Evolutionary conservation across 441 rosid species (phyloP).

Genomic region (Mallotus repandus): DNA sequence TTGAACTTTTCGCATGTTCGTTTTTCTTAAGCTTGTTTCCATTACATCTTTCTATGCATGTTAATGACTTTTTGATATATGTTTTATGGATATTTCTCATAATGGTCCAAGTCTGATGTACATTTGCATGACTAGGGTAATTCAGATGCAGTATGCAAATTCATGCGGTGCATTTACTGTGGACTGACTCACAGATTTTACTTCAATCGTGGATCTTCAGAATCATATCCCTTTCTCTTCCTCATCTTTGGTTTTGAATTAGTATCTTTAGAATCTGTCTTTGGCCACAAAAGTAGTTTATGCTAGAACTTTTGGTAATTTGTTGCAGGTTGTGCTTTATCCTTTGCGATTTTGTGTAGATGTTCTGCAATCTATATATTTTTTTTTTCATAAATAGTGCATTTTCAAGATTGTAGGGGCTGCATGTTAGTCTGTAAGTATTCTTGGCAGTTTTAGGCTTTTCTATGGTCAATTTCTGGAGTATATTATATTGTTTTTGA

Average conservation of each 20-base stretch:
- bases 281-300: not conserved
- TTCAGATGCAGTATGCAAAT: constrained; percentile 4
- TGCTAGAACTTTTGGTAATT: not conserved
- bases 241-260: not conserved
- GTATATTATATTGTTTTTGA: not conserved
- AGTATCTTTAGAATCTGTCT: not conserved
- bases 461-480: constrained; percentile 6
- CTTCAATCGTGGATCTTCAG: not conserved
- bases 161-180: not conserved
- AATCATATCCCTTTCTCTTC: not conserved
- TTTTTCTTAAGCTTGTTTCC: constrained; percentile 9
- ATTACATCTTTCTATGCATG: not conserved
- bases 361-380: not conserved
- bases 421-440: not conserved
- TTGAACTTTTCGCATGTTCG: not conserved
- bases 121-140: not conserved
- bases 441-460: constrained; percentile 7
- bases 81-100: not conserved
- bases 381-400: not conserved
- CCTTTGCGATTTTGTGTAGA: not conserved
- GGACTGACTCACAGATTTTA: not conserved
- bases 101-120: not conserved
- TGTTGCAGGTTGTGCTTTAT: not conserved
- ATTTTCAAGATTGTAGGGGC: not conserved
- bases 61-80: not conserved